These are phyloP conservation scores for Arctium minus DNA, from an alignment of 129 eudicot species.

Conservation along the genomic window DNA sequence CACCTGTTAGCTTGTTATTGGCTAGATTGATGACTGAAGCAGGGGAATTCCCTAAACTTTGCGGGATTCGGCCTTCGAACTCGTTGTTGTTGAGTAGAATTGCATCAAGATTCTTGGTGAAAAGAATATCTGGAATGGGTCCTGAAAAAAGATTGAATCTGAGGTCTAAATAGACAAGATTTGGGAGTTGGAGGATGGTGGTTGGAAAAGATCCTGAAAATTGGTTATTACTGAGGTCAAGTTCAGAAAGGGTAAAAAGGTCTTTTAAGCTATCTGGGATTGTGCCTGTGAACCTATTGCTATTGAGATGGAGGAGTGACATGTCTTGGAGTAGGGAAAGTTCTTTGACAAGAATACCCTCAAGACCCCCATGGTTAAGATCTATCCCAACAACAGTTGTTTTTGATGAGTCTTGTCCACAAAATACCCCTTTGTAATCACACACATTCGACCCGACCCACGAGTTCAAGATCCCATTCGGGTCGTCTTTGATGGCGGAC, in stretches of 20 bases:
- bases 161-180: constrained; percentile 69
- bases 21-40: constrained; percentile 76
- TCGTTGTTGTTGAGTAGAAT: constrained; percentile 73
- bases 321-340: constrained; percentile 59
- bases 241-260: constrained; percentile 57
- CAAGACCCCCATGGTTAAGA: constrained; percentile 74
- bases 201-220: constrained; percentile 73
- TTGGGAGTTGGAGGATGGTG: constrained; percentile 43
- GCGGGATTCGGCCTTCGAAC: constrained; percentile 61
- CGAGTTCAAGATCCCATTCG: constrained; percentile 41
- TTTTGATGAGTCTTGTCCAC: constrained; percentile 17
- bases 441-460: constrained; percentile 79
- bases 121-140: constrained; percentile 60
- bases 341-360: constrained; percentile 59
- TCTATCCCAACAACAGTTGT: constrained; percentile 35
- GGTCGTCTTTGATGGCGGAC: constrained; percentile 63
- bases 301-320: constrained; percentile 73
- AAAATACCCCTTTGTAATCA: constrained; percentile 61
- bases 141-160: constrained; percentile 73
- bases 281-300: constrained; percentile 66
- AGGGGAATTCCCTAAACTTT: constrained; percentile 55
- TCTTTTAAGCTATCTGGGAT: constrained; percentile 55
- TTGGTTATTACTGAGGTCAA: constrained; percentile 84
- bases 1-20: constrained; percentile 54
- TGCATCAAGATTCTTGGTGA: constrained; percentile 74